Conservation (phyloP, 129 eudicot genomes). For the Arctium lappa region DNA sequence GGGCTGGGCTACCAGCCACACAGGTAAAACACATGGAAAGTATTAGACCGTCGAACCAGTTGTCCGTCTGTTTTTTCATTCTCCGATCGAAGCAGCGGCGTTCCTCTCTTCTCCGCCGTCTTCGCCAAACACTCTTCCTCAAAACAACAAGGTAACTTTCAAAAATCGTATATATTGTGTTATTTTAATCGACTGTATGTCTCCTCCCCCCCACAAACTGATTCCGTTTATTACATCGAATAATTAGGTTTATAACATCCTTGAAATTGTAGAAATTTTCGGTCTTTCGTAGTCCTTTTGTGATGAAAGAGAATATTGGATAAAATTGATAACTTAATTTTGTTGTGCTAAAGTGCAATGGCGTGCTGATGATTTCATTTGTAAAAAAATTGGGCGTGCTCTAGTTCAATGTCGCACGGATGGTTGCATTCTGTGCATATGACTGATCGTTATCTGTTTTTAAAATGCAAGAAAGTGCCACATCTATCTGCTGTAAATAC, state of each 20-base stretch:
- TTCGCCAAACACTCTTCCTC: conserved; percentile 14
- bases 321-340: not conserved
- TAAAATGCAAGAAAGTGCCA: not conserved
- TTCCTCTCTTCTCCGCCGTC: conserved; percentile 16
- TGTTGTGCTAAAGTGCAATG: conserved; percentile 11
- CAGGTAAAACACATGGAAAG: not conserved
- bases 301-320: not conserved
- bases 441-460: not conserved
- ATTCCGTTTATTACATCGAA: not conserved
- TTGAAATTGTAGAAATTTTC: not conserved
- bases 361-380: not conserved
- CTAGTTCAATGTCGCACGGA: not conserved
- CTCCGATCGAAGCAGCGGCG: conserved; percentile 25
- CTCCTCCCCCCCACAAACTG: not conserved
- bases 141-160: conserved; percentile 13
- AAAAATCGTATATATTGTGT: not conserved
- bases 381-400: not conserved
- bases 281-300: not conserved
- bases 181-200: not conserved
- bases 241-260: conserved; percentile 20
- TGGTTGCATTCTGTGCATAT: not conserved
- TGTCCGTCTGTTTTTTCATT: not conserved
- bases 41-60: not conserved
- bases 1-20: conserved; percentile 1
- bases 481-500: not conserved